Conservation (phyloP, 2,329 filamentous ascomycete genomes). For the Cryphonectria nitschkei region DNA sequence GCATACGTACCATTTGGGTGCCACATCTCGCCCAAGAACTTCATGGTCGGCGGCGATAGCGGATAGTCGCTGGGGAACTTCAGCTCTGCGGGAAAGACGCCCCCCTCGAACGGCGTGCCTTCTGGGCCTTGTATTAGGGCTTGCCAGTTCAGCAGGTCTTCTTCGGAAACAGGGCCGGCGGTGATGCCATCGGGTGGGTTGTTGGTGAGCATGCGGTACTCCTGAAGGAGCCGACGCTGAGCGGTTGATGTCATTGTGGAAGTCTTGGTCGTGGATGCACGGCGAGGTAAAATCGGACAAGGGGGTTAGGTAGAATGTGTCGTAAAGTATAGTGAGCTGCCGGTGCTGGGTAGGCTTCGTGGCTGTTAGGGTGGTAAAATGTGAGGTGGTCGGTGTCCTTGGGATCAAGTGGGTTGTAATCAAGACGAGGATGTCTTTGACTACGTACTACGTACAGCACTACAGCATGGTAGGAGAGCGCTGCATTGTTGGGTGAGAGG, state of each 20-base stretch:
- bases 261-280: conserved; percentile 39
- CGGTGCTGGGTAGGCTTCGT: background rate
- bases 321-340: background rate
- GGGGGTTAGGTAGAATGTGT: background rate
- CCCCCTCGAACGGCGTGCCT: conserved; percentile 93
- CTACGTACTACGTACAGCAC: background rate
- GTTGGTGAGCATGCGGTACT: conserved; percentile 92
- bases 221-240: conserved; percentile 85
- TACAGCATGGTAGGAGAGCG: too few relatives aligned
- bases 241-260: conserved; percentile 60
- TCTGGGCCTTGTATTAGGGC: conserved; percentile 94
- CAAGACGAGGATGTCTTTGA: background rate
- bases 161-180: conserved; percentile 88
- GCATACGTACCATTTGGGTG: conserved; percentile 82
- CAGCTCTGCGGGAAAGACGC: conserved; percentile 92
- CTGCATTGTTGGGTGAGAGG: background rate
- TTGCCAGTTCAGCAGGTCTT: conserved; percentile 96
- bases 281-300: background rate
- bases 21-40: conserved; percentile 91
- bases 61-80: conserved; percentile 97
- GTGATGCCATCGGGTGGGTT: conserved; percentile 98
- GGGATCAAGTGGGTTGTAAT: background rate
- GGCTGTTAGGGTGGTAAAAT: background rate
- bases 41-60: conserved; percentile 94
- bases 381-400: background rate